A percentile compares a stretch with the other conserved stretches of the same genome.
These are phyloP conservation scores for Xylariaceae sp. DNA, from an alignment of 2,329 filamentous ascomycete species.

Conservation along the genomic window DNA sequence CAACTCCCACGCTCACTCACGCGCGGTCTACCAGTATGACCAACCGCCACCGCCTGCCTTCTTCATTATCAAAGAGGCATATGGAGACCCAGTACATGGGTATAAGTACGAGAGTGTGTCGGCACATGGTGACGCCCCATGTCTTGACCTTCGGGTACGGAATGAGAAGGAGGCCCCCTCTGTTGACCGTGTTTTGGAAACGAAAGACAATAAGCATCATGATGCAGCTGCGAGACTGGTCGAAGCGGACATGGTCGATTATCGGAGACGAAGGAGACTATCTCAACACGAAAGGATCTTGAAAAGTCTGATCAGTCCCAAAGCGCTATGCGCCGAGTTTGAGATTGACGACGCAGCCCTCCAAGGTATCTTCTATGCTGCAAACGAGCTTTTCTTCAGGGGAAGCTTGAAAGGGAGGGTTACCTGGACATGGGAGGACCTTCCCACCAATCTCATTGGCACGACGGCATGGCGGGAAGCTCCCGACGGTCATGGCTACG, in stretches of 20 bases:
- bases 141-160: constrained; percentile 18
- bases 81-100: constrained; percentile 19
- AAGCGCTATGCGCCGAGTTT: constrained; percentile 42
- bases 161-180: constrained; percentile 13
- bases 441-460: constrained; percentile 53
- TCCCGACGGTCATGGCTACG: constrained; percentile 46
- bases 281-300: constrained; percentile 55
- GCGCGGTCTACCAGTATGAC: constrained; percentile 17
- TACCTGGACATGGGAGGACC: constrained; percentile 58
- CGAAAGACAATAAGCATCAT: constrained; percentile 43
- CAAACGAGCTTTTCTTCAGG: constrained; percentile 59
- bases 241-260: constrained; percentile 41
- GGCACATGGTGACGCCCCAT: constrained; percentile 10
- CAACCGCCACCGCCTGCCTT: constrained; percentile 27
- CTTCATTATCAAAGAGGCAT: constrained; percentile 33
- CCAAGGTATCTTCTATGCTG: constrained; percentile 53
- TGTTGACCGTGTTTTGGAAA: constrained; percentile 33
- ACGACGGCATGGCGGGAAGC: constrained; percentile 55
- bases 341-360: constrained; percentile 53
- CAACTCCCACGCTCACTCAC: constrained; percentile 13
- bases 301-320: constrained; percentile 51
- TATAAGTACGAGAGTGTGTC: constrained; percentile 16
- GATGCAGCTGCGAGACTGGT: constrained; percentile 46
- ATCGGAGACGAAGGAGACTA: constrained; percentile 41
- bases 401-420: constrained; percentile 53